Percentiles rank a stretch among this genome's conserved stretches.
These are phyloP conservation scores for Tranzscheliella williamsii DNA, from an alignment of 1,284 basidiomycete species.

Conservation along the genomic window DNA sequence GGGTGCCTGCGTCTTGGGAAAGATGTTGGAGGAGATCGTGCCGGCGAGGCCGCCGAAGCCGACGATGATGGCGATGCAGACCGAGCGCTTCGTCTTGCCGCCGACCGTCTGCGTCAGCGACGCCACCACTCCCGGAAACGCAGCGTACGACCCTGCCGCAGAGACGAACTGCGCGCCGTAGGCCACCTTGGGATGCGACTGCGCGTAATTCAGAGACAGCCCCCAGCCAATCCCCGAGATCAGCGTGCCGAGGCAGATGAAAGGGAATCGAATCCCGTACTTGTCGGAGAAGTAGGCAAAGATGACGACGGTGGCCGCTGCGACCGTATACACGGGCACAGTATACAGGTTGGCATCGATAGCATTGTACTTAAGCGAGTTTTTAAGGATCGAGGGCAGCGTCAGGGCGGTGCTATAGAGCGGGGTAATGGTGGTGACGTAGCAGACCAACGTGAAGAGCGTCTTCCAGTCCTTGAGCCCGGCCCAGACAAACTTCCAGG, in stretches of 20 bases:
- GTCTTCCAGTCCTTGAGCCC: constrained; percentile 53
- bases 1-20: constrained; percentile 38
- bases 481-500: constrained; percentile 42
- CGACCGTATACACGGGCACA: constrained; percentile 63
- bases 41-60: constrained; percentile 46
- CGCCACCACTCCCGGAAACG: constrained; percentile 43
- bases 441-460: constrained; percentile 43
- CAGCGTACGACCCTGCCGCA: constrained; percentile 44
- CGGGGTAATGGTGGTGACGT: constrained; percentile 45
- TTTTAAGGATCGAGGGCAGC: constrained; percentile 48
- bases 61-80: constrained; percentile 46
- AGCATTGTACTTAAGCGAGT: constrained; percentile 43
- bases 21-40: constrained; percentile 48
- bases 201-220: constrained; percentile 28
- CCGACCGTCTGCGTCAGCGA: constrained; percentile 41
- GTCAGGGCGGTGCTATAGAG: constrained; percentile 52
- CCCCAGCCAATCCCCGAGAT: constrained; percentile 46
- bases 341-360: constrained; percentile 60
- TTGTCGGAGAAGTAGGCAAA: constrained; percentile 42
- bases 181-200: constrained; percentile 24
- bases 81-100: constrained; percentile 45
- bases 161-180: constrained; percentile 50
- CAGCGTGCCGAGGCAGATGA: constrained; percentile 37
- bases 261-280: constrained; percentile 28
- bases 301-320: constrained; percentile 58